Evolutionary conservation across 2,329 filamentous ascomycete genomes (phyloP), one percentile per base, ranked within the genome.

Genomic region (Phialocephala subalpina): DNA sequence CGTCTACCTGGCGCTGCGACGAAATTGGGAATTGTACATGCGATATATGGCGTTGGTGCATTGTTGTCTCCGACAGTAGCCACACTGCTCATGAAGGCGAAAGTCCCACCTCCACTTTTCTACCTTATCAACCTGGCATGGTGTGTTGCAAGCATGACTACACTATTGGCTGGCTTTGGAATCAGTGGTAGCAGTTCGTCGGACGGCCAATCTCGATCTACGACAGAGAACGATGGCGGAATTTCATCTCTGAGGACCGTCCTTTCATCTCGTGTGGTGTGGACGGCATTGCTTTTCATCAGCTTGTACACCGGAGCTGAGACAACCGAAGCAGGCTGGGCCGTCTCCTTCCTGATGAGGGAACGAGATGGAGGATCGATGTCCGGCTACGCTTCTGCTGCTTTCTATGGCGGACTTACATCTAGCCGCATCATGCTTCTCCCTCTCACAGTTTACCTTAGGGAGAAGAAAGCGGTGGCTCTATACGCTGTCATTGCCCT

Each of bases 341-440:
- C 96, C 68, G 90, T 92, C 59, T 90, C 90, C 0, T 96, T 96
- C 75, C 95, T 97, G 91, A 88, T 95, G 22, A 82, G 86, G 18
- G 89, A 93, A 20, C 86, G 93, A 14, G 78, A 90, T 52, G 92
- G 89, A 2, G 84, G 82, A 22, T 81, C 87, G 0, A 95, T 95
- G 73, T 89, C 90, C 47, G 93, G 93, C 2, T 87, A 97, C 81
- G 88, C 87, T 0, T 90, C 88, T 0, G 94, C 92, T 0, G 89
- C 92, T 0, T 96, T 94, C 79, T 97, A 93, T 92, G 84, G 93
- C 42, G 93, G 92, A 0, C 82, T 96, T 64, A 94, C 92, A 0
- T 77, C 93, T 0, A 92, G 93, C 0, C 82, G 93, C 1, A 81
- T 95, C 2, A 77, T 90, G 0, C 78, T 96, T 16, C 92, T 92